Evolutionary conservation across 345 rosid genomes (phyloP).

Genomic region (Ricinus communis): DNA sequence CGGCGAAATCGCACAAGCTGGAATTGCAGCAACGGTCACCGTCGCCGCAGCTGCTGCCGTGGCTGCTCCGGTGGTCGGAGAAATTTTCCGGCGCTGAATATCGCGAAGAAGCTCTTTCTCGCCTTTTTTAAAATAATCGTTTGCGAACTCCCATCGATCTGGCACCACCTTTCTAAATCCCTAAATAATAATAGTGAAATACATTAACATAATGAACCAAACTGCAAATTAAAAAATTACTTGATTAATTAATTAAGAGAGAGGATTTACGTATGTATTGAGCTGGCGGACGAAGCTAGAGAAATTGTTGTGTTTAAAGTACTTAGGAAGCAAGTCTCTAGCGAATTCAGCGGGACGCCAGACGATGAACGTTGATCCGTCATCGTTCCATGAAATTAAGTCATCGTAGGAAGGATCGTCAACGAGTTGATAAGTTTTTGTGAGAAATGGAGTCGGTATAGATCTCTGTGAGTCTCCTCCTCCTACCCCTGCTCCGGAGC

Average conservation of each 20-base stretch:
- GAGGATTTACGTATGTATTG: slow-evolving; percentile 90
- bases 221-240: too few relatives aligned
- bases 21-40: slow-evolving; percentile 18
- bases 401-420: slow-evolving; percentile 76
- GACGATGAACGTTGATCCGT: slow-evolving; percentile 82
- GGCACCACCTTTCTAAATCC: slow-evolving; percentile 93
- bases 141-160: slow-evolving; percentile 94
- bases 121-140: slow-evolving; percentile 73
- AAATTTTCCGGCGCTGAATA: slow-evolving; percentile 82
- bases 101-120: slow-evolving; percentile 75
- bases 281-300: slow-evolving; percentile 97
- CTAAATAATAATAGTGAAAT: slow-evolving; percentile 37
- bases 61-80: slow-evolving; percentile 29
- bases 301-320: slow-evolving; percentile 93
- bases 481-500: slow-evolving; percentile 2
- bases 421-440: slow-evolving; percentile 82
- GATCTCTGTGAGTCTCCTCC: slow-evolving; percentile 74
- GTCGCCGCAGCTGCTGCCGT: slow-evolving; percentile 23
- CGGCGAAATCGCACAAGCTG: neutral
- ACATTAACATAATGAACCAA: too few relatives aligned
- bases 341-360: slow-evolving; percentile 97
- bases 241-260: too few relatives aligned
- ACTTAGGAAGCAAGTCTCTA: slow-evolving; percentile 84
- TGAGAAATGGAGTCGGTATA: slow-evolving; percentile 87
- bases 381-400: slow-evolving; percentile 84